Evolutionary conservation across 2,329 filamentous ascomycete species (phyloP).

Genomic region (Apiospora koreana): DNA sequence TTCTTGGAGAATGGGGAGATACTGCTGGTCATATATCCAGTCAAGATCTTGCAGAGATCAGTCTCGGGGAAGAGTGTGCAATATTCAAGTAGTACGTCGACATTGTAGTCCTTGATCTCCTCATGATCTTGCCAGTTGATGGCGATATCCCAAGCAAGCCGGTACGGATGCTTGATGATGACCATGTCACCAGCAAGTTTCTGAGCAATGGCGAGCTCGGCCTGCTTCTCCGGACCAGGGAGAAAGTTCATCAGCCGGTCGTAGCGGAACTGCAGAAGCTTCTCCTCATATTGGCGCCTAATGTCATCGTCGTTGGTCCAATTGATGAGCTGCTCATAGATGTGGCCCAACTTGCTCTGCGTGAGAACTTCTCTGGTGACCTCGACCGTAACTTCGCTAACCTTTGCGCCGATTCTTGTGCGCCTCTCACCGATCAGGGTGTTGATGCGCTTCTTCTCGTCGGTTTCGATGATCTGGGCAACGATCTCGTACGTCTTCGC

Average conservation of each 20-base stretch:
- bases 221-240: constrained; percentile 62
- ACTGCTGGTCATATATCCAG: constrained; percentile 78
- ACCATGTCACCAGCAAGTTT: constrained; percentile 90
- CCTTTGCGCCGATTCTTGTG: constrained; percentile 80
- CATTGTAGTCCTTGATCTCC: constrained; percentile 75
- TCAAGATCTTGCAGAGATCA: constrained; percentile 79
- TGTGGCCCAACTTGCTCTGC: constrained; percentile 73
- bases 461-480: constrained; percentile 78
- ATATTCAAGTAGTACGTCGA: constrained; percentile 76
- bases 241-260: constrained; percentile 74
- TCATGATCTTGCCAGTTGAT: constrained; percentile 87
- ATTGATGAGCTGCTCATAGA: constrained; percentile 84
- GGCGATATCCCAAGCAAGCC: constrained; percentile 86
- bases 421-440: constrained; percentile 85
- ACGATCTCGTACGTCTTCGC: constrained; percentile 79
- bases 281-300: constrained; percentile 85
- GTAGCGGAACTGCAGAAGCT: constrained; percentile 77
- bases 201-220: constrained; percentile 72
- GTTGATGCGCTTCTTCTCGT: constrained; percentile 89
- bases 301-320: constrained; percentile 88
- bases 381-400: constrained; percentile 80
- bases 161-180: constrained; percentile 88
- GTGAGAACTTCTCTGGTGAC: constrained; percentile 84
- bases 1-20: constrained; percentile 75
- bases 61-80: constrained; percentile 81